Conservation (phyloP, 176 grass and related monocot genomes). For the Zoysia pacifica region DNA sequence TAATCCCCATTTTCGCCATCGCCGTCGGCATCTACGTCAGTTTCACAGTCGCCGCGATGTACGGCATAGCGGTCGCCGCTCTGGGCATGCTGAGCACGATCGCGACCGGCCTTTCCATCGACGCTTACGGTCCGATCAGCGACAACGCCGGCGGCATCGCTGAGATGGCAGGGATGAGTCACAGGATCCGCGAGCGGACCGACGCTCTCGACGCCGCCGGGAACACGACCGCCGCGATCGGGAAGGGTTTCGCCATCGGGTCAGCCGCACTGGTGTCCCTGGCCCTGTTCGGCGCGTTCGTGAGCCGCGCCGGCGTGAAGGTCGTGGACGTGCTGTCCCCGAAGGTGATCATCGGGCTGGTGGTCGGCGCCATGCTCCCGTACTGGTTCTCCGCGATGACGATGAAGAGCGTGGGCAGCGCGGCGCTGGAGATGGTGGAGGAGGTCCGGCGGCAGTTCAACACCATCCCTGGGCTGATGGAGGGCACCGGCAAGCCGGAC, state of each 20-base stretch:
- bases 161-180: slow-evolving; percentile 68
- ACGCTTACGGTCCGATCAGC: slow-evolving; percentile 57
- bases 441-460: slow-evolving; percentile 58
- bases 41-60: slow-evolving; percentile 56
- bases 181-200: slow-evolving; percentile 51
- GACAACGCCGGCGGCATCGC: slow-evolving; percentile 61
- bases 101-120: slow-evolving; percentile 43
- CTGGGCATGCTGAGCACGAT: slow-evolving; percentile 63
- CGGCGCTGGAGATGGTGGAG: slow-evolving; percentile 59
- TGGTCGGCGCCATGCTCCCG: slow-evolving; percentile 57
- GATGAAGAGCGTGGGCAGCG: slow-evolving; percentile 51
- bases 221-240: slow-evolving; percentile 54
- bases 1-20: slow-evolving; percentile 52
- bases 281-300: slow-evolving; percentile 60
- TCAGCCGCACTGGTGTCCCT: slow-evolving; percentile 56
- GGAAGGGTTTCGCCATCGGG: slow-evolving; percentile 62
- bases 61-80: slow-evolving; percentile 52
- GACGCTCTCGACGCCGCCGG: slow-evolving; percentile 56
- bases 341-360: slow-evolving; percentile 49
- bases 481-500: slow-evolving; percentile 44
- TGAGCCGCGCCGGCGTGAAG: slow-evolving; percentile 44
- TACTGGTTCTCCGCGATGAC: slow-evolving; percentile 75
- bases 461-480: slow-evolving; percentile 46
- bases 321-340: slow-evolving; percentile 41
- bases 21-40: slow-evolving; percentile 53